Conservation (phyloP, 2,329 filamentous ascomycete species). For the Phaeomoniella chlamydospora region DNA sequence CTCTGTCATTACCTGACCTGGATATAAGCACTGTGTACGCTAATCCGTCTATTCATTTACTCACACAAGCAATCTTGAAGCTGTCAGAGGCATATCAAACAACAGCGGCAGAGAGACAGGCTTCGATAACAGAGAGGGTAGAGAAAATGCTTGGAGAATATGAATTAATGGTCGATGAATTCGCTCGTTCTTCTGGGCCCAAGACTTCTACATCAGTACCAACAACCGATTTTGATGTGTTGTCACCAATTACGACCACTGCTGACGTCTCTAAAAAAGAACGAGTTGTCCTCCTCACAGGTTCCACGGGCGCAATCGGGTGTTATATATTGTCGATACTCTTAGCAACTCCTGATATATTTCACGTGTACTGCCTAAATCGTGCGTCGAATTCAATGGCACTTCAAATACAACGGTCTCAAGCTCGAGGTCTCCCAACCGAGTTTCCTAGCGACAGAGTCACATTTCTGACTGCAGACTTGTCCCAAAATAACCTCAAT, state of each 20-base stretch:
- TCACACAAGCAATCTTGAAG: conserved; percentile 8
- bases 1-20: conserved; percentile 1
- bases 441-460: conserved; percentile 18
- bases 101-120: no score
- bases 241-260: no score
- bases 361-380: conserved; percentile 16
- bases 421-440: conserved; percentile 21
- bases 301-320: conserved; percentile 17
- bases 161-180: not conserved
- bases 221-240: no score
- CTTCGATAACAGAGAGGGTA: no score
- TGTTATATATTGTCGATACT: conserved; percentile 14
- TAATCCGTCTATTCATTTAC: conserved; percentile 3
- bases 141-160: not conserved
- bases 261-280: no score
- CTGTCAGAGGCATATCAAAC: no score
- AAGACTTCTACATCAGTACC: no score
- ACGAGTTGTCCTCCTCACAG: conserved; percentile 19
- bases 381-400: conserved; percentile 14
- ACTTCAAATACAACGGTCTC: not conserved
- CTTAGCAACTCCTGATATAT: conserved; percentile 6
- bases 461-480: conserved; percentile 8
- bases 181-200: no score
- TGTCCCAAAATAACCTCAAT: conserved; percentile 13
- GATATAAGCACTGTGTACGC: conserved; percentile 2